Evolutionary conservation across 2,329 filamentous ascomycete genomes (phyloP).

Genomic region (Phaeomoniella chlamydospora): DNA sequence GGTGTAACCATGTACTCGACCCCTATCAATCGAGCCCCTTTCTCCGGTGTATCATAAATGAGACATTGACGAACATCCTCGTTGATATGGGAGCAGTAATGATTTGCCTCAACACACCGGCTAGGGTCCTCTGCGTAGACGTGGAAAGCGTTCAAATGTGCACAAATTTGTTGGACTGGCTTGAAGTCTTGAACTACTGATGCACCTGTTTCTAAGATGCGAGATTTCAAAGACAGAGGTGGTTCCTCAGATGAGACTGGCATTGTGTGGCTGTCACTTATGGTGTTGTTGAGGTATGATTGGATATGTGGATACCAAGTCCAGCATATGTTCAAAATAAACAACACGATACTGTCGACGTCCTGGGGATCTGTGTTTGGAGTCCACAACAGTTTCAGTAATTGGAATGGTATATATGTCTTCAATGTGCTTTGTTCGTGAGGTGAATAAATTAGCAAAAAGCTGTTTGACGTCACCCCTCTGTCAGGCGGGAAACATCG

Average conservation of each 20-base stretch:
- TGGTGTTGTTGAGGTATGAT: not conserved
- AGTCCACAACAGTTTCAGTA: too few relatives aligned
- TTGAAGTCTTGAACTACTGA: slow-evolving; percentile 34
- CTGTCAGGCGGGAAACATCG: too few relatives aligned
- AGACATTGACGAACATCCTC: slow-evolving; percentile 69
- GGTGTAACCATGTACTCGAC: slow-evolving; percentile 69
- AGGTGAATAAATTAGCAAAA: too few relatives aligned
- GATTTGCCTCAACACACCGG: slow-evolving; percentile 61
- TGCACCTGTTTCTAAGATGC: slow-evolving; percentile 1
- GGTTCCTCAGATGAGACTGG: not conserved
- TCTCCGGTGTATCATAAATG: slow-evolving; percentile 58
- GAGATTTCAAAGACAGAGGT: not conserved
- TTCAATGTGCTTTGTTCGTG: too few relatives aligned
- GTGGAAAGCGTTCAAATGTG: slow-evolving; percentile 78
- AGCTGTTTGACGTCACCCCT: too few relatives aligned
- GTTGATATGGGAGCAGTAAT: slow-evolving; percentile 70
- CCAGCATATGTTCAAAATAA: too few relatives aligned
- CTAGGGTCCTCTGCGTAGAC: slow-evolving; percentile 60
- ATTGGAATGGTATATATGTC: too few relatives aligned
- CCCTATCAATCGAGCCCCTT: slow-evolving; percentile 61
- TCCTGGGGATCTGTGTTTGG: too few relatives aligned
- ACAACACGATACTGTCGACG: too few relatives aligned
- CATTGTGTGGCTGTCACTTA: not conserved
- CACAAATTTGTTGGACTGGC: slow-evolving; percentile 62
- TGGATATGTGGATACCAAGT: too few relatives aligned